Evolutionary conservation across 768 basidiomycete genomes (phyloP).

Genomic region (Gloeopeniophorella convolvens): DNA sequence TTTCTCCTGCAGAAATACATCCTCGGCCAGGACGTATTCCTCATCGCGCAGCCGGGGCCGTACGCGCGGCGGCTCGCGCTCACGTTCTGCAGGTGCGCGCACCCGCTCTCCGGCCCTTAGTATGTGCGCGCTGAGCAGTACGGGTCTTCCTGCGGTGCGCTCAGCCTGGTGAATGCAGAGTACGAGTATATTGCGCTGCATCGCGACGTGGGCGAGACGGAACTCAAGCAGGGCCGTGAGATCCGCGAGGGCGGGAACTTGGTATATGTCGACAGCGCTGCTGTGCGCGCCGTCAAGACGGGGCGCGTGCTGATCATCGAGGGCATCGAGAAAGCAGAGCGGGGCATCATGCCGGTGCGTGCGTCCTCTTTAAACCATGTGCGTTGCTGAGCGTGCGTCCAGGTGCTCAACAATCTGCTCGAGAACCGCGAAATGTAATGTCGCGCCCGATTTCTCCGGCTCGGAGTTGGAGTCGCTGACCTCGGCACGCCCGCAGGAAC

Average conservation of each 20-base stretch:
- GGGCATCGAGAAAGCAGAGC: slow-evolving; percentile 66
- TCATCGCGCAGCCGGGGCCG: slow-evolving; percentile 61
- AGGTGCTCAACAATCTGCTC: slow-evolving; percentile 56
- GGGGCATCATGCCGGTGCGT: slow-evolving; percentile 65
- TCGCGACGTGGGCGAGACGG: slow-evolving; percentile 65
- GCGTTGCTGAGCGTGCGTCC: background rate
- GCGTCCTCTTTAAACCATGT: background rate
- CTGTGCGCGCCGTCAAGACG: slow-evolving; percentile 59
- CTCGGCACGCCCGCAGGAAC: slow-evolving; percentile 36
- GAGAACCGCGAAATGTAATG: slow-evolving; percentile 66
- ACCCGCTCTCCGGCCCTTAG: background rate
- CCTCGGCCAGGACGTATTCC: slow-evolving; percentile 60
- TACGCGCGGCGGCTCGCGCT: slow-evolving; percentile 56
- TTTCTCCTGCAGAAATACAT: slow-evolving; percentile 65
- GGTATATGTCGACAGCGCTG: slow-evolving; percentile 62
- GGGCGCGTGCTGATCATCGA: slow-evolving; percentile 61
- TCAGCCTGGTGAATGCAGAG: slow-evolving; percentile 55
- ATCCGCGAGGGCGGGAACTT: slow-evolving; percentile 55
- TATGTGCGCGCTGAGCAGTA: background rate
- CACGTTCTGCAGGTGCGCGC: slow-evolving; percentile 52
- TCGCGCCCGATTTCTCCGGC: background rate
- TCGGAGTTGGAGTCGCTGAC: background rate
- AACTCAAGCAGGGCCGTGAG: slow-evolving; percentile 65
- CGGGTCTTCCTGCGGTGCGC: background rate
- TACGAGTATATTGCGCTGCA: slow-evolving; percentile 65